A percentile compares a stretch with the other conserved stretches of the same genome.
phyloP scores from a whole-genome alignment of 805 yeast genomes.

The Candida quercuum region DNA sequence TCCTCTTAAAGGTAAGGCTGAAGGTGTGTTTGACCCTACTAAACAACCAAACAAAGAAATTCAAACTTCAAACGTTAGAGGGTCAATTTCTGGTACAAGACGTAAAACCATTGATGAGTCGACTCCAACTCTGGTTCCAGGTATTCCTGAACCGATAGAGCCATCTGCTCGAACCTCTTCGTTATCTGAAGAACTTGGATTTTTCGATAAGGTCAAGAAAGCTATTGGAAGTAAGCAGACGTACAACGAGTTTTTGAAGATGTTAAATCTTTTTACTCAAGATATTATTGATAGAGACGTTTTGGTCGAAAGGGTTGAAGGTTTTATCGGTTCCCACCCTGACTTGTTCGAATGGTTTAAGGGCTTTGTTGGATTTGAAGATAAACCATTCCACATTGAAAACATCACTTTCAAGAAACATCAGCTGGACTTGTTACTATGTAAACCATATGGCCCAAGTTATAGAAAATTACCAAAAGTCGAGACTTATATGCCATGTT shows the following conservation, averaged over 20 bases:
- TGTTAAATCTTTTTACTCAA: constrained; percentile 82
- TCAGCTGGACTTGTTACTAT: constrained; percentile 79
- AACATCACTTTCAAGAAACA: constrained; percentile 85
- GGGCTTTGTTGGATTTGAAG: constrained; percentile 83
- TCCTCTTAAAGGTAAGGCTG: constrained; percentile 19
- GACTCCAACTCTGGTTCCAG: constrained; percentile 72
- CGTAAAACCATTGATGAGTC: constrained; percentile 28
- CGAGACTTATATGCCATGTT: constrained; percentile 94
- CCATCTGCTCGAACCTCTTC: constrained; percentile 51
- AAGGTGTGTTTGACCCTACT: constrained; percentile 15
- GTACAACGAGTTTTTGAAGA: constrained; percentile 87
- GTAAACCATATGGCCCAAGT: constrained; percentile 94
- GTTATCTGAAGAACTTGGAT: constrained; percentile 77
- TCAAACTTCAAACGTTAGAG: constrained; percentile 32
- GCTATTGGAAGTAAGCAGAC: constrained; percentile 83
- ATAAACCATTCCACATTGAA: constrained; percentile 81
- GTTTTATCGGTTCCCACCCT: constrained; percentile 74
- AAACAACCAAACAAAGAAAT: constrained; percentile 23
- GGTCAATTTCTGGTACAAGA: constrained; percentile 20
- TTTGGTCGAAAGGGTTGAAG: constrained; percentile 77
- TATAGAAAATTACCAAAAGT: constrained; percentile 89
- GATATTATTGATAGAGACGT: constrained; percentile 82
- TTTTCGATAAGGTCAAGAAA: constrained; percentile 89
- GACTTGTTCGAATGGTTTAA: constrained; percentile 91
- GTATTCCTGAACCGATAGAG: constrained; percentile 77